These are phyloP conservation scores for Boletus bicolor DNA, from an alignment of 768 basidiomycete genomes.

Conservation along the genomic window DNA sequence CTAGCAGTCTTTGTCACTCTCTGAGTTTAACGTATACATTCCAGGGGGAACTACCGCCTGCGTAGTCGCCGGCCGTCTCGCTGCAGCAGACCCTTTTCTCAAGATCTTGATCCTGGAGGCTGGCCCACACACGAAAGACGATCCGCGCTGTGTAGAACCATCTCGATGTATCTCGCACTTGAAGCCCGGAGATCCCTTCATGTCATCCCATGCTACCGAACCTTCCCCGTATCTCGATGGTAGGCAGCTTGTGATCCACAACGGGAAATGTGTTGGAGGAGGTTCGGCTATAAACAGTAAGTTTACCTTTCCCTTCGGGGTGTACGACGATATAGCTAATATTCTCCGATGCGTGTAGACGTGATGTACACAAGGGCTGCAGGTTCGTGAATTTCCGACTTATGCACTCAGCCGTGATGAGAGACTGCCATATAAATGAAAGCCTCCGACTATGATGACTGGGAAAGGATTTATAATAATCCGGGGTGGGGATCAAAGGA, in stretches of 20 bases:
- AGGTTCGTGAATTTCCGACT: conserved; percentile 13
- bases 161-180: conserved; percentile 22
- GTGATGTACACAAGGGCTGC: conserved; percentile 57
- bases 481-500: conserved; percentile 28
- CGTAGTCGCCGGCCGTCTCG: conserved; percentile 30
- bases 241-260: conserved; percentile 16
- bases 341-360: conserved; percentile 17
- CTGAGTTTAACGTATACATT: not conserved
- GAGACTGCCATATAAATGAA: not conserved
- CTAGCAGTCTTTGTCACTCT: not conserved
- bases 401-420: not conserved
- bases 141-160: conserved; percentile 21
- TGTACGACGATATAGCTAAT: not conserved
- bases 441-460: conserved; percentile 51
- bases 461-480: conserved; percentile 16
- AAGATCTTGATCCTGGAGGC: conserved; percentile 30
- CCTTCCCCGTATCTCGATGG: conserved; percentile 15
- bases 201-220: conserved; percentile 15
- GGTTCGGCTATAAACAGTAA: conserved; percentile 49
- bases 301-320: conserved; percentile 11
- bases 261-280: conserved; percentile 30
- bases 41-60: conserved; percentile 37
- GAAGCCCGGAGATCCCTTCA: conserved; percentile 14
- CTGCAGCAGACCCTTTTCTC: conserved; percentile 22
- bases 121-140: conserved; percentile 25